Evolutionary conservation across 768 basidiomycete genomes (phyloP), one percentile per base, ranked within the genome.

Genomic region (Tylopilus vinaceipallidus): DNA sequence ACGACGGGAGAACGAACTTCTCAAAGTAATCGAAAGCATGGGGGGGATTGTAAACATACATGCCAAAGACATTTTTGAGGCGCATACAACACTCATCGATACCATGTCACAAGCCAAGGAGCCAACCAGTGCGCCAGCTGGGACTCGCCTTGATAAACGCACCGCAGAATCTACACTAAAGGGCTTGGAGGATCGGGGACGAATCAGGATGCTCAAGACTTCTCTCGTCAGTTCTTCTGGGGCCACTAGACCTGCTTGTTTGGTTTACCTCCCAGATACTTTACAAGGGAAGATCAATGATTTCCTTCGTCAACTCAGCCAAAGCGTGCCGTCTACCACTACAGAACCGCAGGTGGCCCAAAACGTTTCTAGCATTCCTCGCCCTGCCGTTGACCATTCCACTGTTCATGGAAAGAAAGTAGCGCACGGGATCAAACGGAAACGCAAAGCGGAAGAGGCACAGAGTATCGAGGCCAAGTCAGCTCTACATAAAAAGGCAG

Each of bases 1-100:
- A 35, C 81, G 88, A 4, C 81, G 91, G 19, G 89, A 93, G 70
- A 89, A 87, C 52, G 91, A 94, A 65, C 65, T 93, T 41, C 62
- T 83, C 47, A 81, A 79, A 26, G 76, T 88, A 19, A 67, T 92
- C n/a, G 76, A 82, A 48, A 75, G 72, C 20, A 68, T 78, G 44
- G 85, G 85, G 7, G 91, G 91, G 1, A 79, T 91, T 35, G 69
- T 78, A 38, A 84, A 85, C 57, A 72, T 79, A 12, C 79, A 82
- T 50, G 75, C 78, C 22, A 88, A 83, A 57, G 86, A 90, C 52
- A 78, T 91, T 57, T 79, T 76, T 47, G 84, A 86, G 37, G 79
- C 76, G 12, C 87, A 91, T 56, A 73, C 77, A 42, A 75, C 75
- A 19, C 70, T 91, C n/a, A 63, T 91, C 2, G 79, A 83, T 41